phyloP scores from a whole-genome alignment of 164 flowering plant genomes.

The Dillenia suffruticosa region DNA sequence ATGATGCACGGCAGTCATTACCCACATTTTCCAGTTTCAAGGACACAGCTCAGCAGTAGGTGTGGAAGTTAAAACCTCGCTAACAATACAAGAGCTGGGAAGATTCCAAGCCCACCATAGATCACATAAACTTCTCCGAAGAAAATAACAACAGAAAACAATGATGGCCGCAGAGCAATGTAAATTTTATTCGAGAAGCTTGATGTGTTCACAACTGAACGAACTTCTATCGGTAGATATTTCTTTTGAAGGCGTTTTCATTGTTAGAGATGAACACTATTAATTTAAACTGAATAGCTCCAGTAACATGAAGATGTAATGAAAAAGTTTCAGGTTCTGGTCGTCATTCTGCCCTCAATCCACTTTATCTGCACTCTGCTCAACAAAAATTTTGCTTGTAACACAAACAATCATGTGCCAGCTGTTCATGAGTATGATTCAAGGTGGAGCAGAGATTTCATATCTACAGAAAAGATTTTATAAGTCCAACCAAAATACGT shows the following conservation, averaged over 20 bases:
- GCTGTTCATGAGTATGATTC: too few relatives aligned
- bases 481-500: too few relatives aligned
- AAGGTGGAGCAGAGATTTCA: too few relatives aligned
- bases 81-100: slow-evolving; percentile 40
- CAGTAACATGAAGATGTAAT: neutral
- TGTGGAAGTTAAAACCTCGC: slow-evolving; percentile 27
- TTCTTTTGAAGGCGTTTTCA: neutral
- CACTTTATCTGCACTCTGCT: too few relatives aligned
- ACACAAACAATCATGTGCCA: too few relatives aligned
- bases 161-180: too few relatives aligned
- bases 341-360: too few relatives aligned
- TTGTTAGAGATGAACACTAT: too few relatives aligned
- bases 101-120: slow-evolving; percentile 21
- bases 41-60: slow-evolving; percentile 18
- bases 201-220: neutral
- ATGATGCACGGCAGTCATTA: slow-evolving; percentile 25
- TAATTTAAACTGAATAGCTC: neutral
- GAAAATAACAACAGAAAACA: neutral
- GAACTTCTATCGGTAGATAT: neutral
- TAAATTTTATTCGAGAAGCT: neutral
- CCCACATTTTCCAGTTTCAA: slow-evolving; percentile 23
- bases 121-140: slow-evolving; percentile 1
- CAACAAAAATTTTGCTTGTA: too few relatives aligned
- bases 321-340: too few relatives aligned
- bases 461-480: too few relatives aligned